Evolutionary conservation across 2,329 filamentous ascomycete species (phyloP).

Genomic region (Botrytis medusae): DNA sequence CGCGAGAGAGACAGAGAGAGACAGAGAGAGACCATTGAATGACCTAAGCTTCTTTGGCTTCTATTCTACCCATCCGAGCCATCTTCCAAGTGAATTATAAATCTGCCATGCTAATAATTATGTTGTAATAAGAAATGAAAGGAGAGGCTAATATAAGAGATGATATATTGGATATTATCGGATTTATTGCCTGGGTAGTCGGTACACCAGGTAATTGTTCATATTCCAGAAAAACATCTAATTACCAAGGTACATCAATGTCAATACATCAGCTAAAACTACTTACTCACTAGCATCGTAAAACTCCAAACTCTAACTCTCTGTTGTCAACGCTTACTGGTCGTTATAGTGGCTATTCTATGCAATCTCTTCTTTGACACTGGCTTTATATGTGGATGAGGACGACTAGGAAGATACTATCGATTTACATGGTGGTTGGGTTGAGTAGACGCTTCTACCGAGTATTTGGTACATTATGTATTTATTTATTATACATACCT

Average conservation of each 20-base stretch:
- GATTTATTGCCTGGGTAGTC: not conserved
- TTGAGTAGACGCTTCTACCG: not conserved
- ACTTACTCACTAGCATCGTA: not conserved
- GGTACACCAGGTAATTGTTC: not conserved
- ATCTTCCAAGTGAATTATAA: not conserved
- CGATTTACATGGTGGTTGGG: not conserved
- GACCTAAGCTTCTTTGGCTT: constrained; percentile 11
- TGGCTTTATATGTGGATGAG: not conserved
- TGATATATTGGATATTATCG: not conserved
- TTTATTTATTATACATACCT: not conserved
- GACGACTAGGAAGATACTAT: too few relatives aligned
- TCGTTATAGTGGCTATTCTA: not conserved
- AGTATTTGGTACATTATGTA: not conserved
- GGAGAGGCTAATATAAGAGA: not conserved
- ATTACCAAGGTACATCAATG: too few relatives aligned
- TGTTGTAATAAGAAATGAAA: not conserved
- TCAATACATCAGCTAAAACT: not conserved
- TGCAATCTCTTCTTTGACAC: not conserved
- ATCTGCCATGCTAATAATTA: not conserved
- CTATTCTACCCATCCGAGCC: not conserved
- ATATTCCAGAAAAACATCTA: not conserved
- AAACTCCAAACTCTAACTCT: not conserved
- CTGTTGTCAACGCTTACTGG: not conserved
- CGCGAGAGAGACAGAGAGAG: not conserved
- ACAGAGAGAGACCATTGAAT: constrained; percentile 1